A percentile compares a stretch with the other conserved stretches of the same genome.
phyloP scores from a whole-genome alignment of 257 asterid genomes.

The Solanum arcanum region DNA sequence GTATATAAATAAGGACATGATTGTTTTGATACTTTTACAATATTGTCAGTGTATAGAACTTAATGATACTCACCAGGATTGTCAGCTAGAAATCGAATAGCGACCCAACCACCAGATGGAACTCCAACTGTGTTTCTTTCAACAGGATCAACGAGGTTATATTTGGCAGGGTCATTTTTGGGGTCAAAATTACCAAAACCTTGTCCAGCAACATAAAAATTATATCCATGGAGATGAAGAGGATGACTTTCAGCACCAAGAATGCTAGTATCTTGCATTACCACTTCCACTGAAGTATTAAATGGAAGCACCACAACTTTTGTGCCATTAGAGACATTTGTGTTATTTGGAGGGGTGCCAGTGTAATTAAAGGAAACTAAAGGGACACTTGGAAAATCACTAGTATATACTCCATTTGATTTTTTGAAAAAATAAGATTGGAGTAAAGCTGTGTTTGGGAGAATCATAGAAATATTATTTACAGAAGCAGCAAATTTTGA shows the following conservation, averaged over 20 bases:
- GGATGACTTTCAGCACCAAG: conserved; percentile 71
- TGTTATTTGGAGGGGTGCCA: conserved; percentile 52
- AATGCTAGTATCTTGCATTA: conserved; percentile 59
- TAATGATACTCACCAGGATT: conserved; percentile 47
- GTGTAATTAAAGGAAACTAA: conserved; percentile 40
- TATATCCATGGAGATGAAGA: conserved; percentile 53
- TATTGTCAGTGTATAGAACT: neutral
- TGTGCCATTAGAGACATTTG: conserved; percentile 33
- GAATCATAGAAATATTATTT: conserved; percentile 38
- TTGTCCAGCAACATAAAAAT: conserved; percentile 49
- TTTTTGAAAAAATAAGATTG: conserved; percentile 30
- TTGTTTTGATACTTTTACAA: neutral
- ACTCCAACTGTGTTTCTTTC: conserved; percentile 49
- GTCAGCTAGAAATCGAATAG: conserved; percentile 58
- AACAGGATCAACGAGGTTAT: conserved; percentile 58
- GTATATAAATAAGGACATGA: neutral
- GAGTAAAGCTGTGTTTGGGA: conserved; percentile 40
- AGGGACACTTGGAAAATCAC: conserved; percentile 41
- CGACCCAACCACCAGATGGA: conserved; percentile 69
- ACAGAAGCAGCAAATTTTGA: conserved; percentile 47
- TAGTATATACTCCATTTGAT: conserved; percentile 26
- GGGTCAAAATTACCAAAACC: conserved; percentile 60
- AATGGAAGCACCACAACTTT: conserved; percentile 35
- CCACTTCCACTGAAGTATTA: conserved; percentile 42
- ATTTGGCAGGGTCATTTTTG: conserved; percentile 30